Conservation (phyloP, 768 basidiomycete species). For the Boletus eberwhitei region DNA sequence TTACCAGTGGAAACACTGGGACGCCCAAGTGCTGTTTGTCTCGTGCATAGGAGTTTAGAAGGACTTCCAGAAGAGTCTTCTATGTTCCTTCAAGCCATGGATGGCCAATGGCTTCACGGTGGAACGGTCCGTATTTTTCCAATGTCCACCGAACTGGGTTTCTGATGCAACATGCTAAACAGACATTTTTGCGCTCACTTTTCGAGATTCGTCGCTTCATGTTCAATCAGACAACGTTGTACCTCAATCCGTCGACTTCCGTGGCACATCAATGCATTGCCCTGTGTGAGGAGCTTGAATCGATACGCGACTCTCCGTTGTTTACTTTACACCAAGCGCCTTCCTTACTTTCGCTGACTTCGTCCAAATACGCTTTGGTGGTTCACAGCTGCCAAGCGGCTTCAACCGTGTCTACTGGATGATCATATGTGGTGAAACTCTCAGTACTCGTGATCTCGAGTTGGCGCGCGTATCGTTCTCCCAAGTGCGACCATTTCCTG, state of each 20-base stretch:
- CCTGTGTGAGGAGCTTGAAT: slow-evolving; percentile 27
- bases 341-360: slow-evolving; percentile 31
- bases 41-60: slow-evolving; percentile 26
- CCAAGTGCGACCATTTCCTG: slow-evolving; percentile 28
- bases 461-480: slow-evolving; percentile 24
- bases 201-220: slow-evolving; percentile 33
- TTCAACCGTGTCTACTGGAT: slow-evolving; percentile 32
- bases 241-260: slow-evolving; percentile 27
- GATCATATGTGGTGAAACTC: slow-evolving; percentile 32
- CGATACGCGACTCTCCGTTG: slow-evolving; percentile 15
- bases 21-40: slow-evolving; percentile 32
- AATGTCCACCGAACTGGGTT: no score
- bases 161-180: not conserved
- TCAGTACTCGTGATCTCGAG: slow-evolving; percentile 25
- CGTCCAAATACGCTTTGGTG: slow-evolving; percentile 19
- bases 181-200: slow-evolving; percentile 31
- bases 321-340: slow-evolving; percentile 30
- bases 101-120: slow-evolving; percentile 33
- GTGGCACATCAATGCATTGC: slow-evolving; percentile 27
- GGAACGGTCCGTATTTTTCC: slow-evolving; percentile 23
- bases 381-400: slow-evolving; percentile 14
- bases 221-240: slow-evolving; percentile 32
- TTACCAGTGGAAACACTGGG: slow-evolving; percentile 31
- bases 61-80: slow-evolving; percentile 29
- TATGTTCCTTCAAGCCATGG: slow-evolving; percentile 23